A percentile compares a stretch with the other conserved stretches of the same genome.
Conservation (phyloP, 768 basidiomycete genomes). For the Kwoniella bestiolae region DNA sequence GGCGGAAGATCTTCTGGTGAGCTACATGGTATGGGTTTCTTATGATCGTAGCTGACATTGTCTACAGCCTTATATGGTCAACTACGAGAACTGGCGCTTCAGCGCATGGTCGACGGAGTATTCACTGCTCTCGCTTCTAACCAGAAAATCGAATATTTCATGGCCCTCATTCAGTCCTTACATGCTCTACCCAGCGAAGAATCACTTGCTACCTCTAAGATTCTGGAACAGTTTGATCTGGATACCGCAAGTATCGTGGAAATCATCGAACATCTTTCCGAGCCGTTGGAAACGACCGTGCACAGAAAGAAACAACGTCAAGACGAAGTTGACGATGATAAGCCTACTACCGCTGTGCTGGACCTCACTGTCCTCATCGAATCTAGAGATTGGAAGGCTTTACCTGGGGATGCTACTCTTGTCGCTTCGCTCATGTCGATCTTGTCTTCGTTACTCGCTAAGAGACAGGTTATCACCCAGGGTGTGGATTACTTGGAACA, state of each 20-base stretch:
- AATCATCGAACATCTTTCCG: slow-evolving; percentile 21
- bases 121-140: slow-evolving; percentile 64
- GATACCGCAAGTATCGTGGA: slow-evolving; percentile 26
- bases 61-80: slow-evolving; percentile 5
- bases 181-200: slow-evolving; percentile 29
- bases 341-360: slow-evolving; percentile 23
- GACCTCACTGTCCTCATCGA: slow-evolving; percentile 62
- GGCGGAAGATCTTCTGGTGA: not conserved
- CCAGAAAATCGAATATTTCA: slow-evolving; percentile 65
- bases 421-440: slow-evolving; percentile 74
- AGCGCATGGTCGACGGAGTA: slow-evolving; percentile 59
- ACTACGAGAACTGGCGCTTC: slow-evolving; percentile 27
- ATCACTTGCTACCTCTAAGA: slow-evolving; percentile 21
- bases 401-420: slow-evolving; percentile 74
- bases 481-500: slow-evolving; percentile 76
- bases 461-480: slow-evolving; percentile 65
- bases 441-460: slow-evolving; percentile 67
- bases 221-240: slow-evolving; percentile 27
- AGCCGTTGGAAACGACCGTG: slow-evolving; percentile 35
- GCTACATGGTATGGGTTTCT: not conserved
- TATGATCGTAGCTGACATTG: not conserved
- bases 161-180: slow-evolving; percentile 63
- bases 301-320: slow-evolving; percentile 63
- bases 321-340: slow-evolving; percentile 34
- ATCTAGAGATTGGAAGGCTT: slow-evolving; percentile 66